Evolutionary conservation across 23 red algal genomes (phyloP).

Genomic region (Pyropia yezoensis): DNA sequence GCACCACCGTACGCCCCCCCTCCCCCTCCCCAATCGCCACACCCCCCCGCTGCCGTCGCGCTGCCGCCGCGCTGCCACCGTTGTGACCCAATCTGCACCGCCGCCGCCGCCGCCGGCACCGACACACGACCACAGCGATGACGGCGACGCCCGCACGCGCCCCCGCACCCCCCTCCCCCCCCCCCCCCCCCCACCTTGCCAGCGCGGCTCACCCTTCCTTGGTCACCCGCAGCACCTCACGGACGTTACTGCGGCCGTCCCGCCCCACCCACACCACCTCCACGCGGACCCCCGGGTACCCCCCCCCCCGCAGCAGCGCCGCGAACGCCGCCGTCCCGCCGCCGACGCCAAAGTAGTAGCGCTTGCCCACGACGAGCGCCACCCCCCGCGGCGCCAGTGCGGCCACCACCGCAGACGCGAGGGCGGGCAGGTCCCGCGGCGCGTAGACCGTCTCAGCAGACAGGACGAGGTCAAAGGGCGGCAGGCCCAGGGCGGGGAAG

Average conservation of each 20-base stretch:
- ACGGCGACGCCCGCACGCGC: no score
- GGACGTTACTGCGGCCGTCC: slow-evolving; percentile 71
- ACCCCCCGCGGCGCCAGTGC: slow-evolving; percentile 19
- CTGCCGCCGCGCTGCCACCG: no score
- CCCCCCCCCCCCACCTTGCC: no score
- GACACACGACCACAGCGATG: no score
- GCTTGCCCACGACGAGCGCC: slow-evolving; percentile 63
- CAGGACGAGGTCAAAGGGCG: slow-evolving; percentile 40
- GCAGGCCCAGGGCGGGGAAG: slow-evolving; percentile 9
- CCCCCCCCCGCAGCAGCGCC: neutral
- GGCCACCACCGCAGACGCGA: slow-evolving; percentile 21
- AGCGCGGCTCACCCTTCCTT: no score
- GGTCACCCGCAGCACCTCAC: slow-evolving; percentile 39
- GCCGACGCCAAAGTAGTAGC: slow-evolving; percentile 87
- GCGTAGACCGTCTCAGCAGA: slow-evolving; percentile 57
- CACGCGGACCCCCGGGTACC: slow-evolving; percentile 1
- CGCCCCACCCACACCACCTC: slow-evolving; percentile 24
- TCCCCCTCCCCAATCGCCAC: no score
- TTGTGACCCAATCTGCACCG: no score
- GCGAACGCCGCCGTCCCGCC: slow-evolving; percentile 47
- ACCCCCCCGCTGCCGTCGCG: no score
- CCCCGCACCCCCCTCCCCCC: no score
- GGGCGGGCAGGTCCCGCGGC: slow-evolving; percentile 1
- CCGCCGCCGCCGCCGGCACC: no score
- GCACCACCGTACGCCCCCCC: no score